Evolutionary conservation across 2,329 filamentous ascomycete species (phyloP), one percentile per base, ranked within the genome.

Genomic region (Hypoxylon rubiginosum): DNA sequence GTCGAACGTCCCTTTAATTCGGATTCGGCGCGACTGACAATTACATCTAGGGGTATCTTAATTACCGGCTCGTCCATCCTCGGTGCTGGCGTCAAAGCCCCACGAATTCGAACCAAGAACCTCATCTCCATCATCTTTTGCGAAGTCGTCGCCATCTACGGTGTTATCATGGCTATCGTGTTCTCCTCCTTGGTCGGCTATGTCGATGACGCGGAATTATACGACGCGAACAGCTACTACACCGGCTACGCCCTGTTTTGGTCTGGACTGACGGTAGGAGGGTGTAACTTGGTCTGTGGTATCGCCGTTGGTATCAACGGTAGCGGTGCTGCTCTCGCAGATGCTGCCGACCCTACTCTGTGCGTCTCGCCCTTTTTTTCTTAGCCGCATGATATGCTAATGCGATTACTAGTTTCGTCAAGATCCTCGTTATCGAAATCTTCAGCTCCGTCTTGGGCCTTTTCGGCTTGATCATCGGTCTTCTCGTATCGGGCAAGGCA

Each of bases 111-210:
- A 80, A 99, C 96, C 70, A 99, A 99, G 90, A 99, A 99, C 86
- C 83, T 99, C 77, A 98, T 99, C 80, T 98, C 95, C 76, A 99
- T 99, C 82, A 98, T 99, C 83, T 99, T 99, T 84, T 99, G 96
- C 85, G 96, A 99, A 84, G 96, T 99, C 77, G 96, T 99, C 76
- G 96, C 96, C 81, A 99, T 99, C 81, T 99, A 99, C 86, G 97
- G 97, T 75, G 95, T 99, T 82, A 99, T 99, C 83, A 99, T 99
- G 94, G 92, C 94, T 75, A 99, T 99, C 79, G 92, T 99, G 76
- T 98, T 98, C 84, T 97, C 94, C 48, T 88, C 94, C 67, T 97
- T 97, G 82, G 83, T 99, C 74, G 86, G 88, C 73, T 80, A 86
- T 60, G 86, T 96, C 30, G 77, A 84, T 46, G 86, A 86, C 61